Base-by-base conservation (phyloP, 495 filamentous ascomycete genomes). In the Aspergillus nidulans region DNA sequence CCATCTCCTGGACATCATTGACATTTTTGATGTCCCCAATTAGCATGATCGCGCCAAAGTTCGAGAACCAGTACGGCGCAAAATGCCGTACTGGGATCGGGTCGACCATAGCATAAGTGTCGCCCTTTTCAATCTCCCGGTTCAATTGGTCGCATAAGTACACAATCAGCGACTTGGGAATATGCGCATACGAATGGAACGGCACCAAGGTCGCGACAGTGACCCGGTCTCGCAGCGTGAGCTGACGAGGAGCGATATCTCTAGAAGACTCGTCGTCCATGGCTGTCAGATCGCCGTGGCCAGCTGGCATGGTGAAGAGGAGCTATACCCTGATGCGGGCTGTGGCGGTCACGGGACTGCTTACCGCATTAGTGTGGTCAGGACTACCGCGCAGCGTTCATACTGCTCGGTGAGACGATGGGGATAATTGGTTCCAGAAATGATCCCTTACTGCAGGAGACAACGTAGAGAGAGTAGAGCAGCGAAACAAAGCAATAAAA, bases 31-130 rank as follows among this genome's bases (percentile, higher is more conserved):
- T 83, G 57, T 88, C 83, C 15, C 94, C 94, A 13, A 95, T 79
- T 2, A 97, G 74, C 92, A 97, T 97, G 57, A 98, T 82, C 8
- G 90, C 92, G 43, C 81, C 92, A 61, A 97, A 97, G 61, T 91
- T 95, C 56, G 90, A 89, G 66, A 98, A 95, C 94, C 94, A 98
- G 66, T 96, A 97, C 25, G 83, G 77, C 12, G 84, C 84, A 57
- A 97, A 98, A 38, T 85, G 83, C 2, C 85, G 81, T 19, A 88
- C 69, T 5, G 87, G 73, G 72, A 97, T 84, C 12, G 85, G 77
- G 23, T 90, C 85, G 54, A 89, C 82, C 85, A 97, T 92, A 39
- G 94, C 92, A 74, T 96, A 98, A 1, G 95, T 97, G 66, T 98
- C 91, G 30, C 94, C 94, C 65, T 89, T 88, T 66, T 95, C 91